Percentiles rank a stretch among this genome's conserved stretches.
These are phyloP conservation scores for Boletus vinaceobasis DNA, from an alignment of 768 basidiomycete species.

Conservation along the genomic window DNA sequence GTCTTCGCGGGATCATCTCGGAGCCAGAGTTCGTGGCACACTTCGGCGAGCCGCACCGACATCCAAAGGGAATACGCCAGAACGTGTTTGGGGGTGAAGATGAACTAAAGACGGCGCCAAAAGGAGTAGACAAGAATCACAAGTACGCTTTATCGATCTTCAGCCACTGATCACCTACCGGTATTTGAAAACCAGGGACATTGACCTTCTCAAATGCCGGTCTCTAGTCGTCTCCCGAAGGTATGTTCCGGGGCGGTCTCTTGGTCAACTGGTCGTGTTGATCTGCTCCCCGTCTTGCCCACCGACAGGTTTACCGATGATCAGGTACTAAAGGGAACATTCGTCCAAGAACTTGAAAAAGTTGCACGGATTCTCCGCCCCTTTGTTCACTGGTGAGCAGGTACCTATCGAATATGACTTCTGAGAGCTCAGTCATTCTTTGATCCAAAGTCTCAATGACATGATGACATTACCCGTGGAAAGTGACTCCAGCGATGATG, in stretches of 20 bases:
- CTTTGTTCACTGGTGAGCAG: constrained; percentile 71
- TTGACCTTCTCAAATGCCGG: constrained; percentile 85
- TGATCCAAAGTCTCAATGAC: constrained; percentile 55
- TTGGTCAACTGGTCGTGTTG: constrained; percentile 1
- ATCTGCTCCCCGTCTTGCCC: constrained; percentile 10
- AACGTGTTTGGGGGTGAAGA: constrained; percentile 88
- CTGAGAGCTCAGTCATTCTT: background rate
- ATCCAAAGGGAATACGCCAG: constrained; percentile 57
- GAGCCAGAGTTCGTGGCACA: constrained; percentile 65
- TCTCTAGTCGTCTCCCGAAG: constrained; percentile 64
- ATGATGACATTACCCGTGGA: constrained; percentile 56
- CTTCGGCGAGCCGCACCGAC: constrained; percentile 69
- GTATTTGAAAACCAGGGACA: constrained; percentile 53
- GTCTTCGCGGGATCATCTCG: constrained; percentile 65
- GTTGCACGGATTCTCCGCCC: constrained; percentile 60
- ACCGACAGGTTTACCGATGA: constrained; percentile 63
- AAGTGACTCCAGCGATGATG: constrained; percentile 7
- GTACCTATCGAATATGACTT: background rate
- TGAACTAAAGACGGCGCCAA: constrained; percentile 87
- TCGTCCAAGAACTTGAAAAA: constrained; percentile 57
- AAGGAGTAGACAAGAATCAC: constrained; percentile 83
- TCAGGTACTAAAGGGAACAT: constrained; percentile 63
- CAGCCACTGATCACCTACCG: background rate
- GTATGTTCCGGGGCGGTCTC: constrained; percentile 36
- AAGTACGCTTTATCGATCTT: constrained; percentile 40